Percentiles rank a stretch among this genome's conserved stretches.
phyloP scores from a whole-genome alignment of 495 filamentous ascomycete genomes.

The Bacidia gigantensis region DNA sequence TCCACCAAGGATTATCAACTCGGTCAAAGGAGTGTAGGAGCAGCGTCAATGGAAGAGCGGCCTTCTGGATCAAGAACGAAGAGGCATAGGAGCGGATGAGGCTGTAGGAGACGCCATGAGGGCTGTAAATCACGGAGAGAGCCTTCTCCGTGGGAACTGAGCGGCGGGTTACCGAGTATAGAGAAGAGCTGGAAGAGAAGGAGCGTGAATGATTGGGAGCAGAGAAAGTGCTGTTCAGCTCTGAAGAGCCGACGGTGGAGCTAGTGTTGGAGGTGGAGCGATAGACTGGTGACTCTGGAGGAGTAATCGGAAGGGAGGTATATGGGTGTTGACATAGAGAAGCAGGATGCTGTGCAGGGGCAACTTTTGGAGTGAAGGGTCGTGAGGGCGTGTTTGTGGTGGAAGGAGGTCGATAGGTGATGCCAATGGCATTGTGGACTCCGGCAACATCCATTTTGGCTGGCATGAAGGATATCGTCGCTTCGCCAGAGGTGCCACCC shows the following conservation, averaged over 20 bases:
- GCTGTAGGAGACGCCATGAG: slow-evolving; percentile 40
- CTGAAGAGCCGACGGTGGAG: slow-evolving; percentile 6
- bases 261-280: slow-evolving; percentile 7
- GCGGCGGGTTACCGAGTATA: slow-evolving; percentile 17
- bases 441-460: slow-evolving; percentile 46
- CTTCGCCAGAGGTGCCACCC: slow-evolving; percentile 40
- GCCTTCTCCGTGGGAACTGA: slow-evolving; percentile 22
- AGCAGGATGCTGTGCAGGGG: background rate
- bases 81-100: slow-evolving; percentile 39
- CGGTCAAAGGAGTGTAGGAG: slow-evolving; percentile 52
- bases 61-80: slow-evolving; percentile 38
- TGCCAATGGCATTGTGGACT: slow-evolving; percentile 52
- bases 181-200: slow-evolving; percentile 10
- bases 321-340: background rate
- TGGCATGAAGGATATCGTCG: slow-evolving; percentile 50
- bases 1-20: slow-evolving; percentile 46
- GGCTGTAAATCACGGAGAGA: slow-evolving; percentile 45
- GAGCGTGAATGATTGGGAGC: slow-evolving; percentile 7
- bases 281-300: slow-evolving; percentile 15
- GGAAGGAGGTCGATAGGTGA: slow-evolving; percentile 50
- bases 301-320: slow-evolving; percentile 11
- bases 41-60: slow-evolving; percentile 46
- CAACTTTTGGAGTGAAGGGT: slow-evolving; percentile 18
- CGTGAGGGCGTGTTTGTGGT: slow-evolving; percentile 18
- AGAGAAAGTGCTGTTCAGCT: slow-evolving; percentile 7